Evolutionary conservation across 805 yeast species (phyloP).

Genomic region (Saccharomycopsis selenospora): DNA sequence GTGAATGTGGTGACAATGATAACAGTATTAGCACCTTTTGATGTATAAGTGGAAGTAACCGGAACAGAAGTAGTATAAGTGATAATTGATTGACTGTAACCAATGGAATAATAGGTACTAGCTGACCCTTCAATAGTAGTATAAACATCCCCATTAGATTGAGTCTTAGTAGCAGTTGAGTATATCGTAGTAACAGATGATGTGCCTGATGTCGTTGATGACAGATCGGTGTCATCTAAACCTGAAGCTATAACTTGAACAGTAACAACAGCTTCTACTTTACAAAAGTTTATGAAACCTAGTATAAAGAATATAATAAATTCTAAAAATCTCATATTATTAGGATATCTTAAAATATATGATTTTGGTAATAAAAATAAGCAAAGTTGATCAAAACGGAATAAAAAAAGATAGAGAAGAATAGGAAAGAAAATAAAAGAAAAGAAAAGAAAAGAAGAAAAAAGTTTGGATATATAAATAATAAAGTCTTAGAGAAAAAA

Average conservation of each 20-base stretch:
- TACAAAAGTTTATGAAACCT: background rate
- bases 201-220: background rate
- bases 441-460: background rate
- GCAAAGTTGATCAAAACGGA: too few relatives aligned
- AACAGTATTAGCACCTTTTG: constrained; percentile 20
- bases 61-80: constrained; percentile 21
- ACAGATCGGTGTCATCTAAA: background rate
- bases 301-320: background rate
- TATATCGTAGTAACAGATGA: constrained; percentile 15
- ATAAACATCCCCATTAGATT: constrained; percentile 9
- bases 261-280: background rate
- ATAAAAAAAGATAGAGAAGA: background rate
- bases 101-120: constrained; percentile 17
- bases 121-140: constrained; percentile 18
- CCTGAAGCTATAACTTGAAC: constrained; percentile 4
- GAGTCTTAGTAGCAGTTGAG: constrained; percentile 18
- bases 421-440: background rate
- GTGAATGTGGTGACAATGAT: constrained; percentile 20
- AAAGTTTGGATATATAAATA: background rate
- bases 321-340: background rate
- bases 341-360: background rate
- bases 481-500: background rate
- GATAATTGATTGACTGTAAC: constrained; percentile 19
- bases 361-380: background rate
- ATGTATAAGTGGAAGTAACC: constrained; percentile 20